These are phyloP conservation scores for Diaporthe ilicicola DNA, from an alignment of 2,329 filamentous ascomycete genomes.

Conservation along the genomic window DNA sequence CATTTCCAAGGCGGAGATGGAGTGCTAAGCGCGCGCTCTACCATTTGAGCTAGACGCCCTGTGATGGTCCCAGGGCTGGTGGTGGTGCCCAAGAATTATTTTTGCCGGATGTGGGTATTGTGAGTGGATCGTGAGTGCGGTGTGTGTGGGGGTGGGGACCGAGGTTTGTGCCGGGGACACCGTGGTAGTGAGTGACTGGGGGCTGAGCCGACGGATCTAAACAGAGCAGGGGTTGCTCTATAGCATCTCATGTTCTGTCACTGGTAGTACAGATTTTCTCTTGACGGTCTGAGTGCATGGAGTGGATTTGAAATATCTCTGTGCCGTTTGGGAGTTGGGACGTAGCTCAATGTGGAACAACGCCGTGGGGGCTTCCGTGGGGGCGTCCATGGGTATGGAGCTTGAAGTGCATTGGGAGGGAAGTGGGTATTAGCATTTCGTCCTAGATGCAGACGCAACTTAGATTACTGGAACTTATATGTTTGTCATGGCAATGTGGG, in stretches of 20 bases:
- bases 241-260: background rate
- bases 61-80: background rate
- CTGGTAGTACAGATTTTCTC: background rate
- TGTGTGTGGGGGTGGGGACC: background rate
- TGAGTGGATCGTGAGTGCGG: background rate
- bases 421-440: background rate
- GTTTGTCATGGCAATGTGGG: background rate
- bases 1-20: background rate
- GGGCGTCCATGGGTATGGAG: no score
- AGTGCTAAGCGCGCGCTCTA: constrained; percentile 30
- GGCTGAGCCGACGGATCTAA: background rate
- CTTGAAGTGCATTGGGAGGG: background rate
- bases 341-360: background rate
- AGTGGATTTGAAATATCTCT: background rate
- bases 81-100: background rate
- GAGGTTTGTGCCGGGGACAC: background rate
- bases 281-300: background rate
- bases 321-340: background rate
- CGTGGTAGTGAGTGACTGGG: background rate
- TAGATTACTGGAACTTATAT: background rate
- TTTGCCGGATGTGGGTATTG: constrained; percentile 14
- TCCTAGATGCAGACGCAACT: background rate
- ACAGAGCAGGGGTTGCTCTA: background rate
- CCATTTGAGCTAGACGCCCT: constrained; percentile 29
- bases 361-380: background rate